Evolutionary conservation across 116 monocot genomes (phyloP).

Genomic region (Thalassia testudinum): DNA sequence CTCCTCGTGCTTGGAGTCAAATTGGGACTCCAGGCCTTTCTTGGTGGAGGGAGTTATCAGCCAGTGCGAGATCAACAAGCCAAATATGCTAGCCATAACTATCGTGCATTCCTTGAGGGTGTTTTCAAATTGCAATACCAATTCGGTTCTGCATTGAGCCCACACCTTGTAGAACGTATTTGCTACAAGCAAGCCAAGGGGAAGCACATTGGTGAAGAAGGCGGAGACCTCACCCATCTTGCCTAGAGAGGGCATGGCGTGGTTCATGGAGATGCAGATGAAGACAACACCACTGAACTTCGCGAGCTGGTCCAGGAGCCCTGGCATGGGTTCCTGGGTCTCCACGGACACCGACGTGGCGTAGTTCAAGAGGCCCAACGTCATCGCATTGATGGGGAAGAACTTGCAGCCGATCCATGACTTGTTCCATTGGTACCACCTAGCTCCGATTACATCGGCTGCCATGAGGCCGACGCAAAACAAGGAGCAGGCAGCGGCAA

Average conservation of each 20-base stretch:
- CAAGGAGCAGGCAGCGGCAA: not conserved
- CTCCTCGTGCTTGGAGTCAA: conserved; percentile 1
- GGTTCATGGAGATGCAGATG: conserved; percentile 1
- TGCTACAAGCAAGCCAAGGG: not conserved
- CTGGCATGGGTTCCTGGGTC: not conserved
- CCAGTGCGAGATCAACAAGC: conserved; percentile 1
- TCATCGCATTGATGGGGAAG: not conserved
- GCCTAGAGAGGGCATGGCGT: not conserved
- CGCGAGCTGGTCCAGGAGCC: not conserved
- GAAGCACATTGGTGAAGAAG: not conserved
- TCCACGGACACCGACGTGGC: not conserved
- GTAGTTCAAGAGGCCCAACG: not conserved
- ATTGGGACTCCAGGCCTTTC: conserved; percentile 2
- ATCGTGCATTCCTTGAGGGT: not conserved
- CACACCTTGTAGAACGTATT: not conserved
- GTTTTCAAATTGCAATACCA: not conserved
- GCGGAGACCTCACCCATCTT: not conserved
- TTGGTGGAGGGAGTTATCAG: not conserved
- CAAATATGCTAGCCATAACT: not conserved
- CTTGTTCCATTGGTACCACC: not conserved
- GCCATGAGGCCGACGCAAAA: not conserved
- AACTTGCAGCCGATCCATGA: not conserved
- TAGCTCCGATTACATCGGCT: no score
- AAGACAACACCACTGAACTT: not conserved
- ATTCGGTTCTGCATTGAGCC: not conserved